Conservation (phyloP, 2,329 filamentous ascomycete species). For the Colletotrichum aenigma region DNA sequence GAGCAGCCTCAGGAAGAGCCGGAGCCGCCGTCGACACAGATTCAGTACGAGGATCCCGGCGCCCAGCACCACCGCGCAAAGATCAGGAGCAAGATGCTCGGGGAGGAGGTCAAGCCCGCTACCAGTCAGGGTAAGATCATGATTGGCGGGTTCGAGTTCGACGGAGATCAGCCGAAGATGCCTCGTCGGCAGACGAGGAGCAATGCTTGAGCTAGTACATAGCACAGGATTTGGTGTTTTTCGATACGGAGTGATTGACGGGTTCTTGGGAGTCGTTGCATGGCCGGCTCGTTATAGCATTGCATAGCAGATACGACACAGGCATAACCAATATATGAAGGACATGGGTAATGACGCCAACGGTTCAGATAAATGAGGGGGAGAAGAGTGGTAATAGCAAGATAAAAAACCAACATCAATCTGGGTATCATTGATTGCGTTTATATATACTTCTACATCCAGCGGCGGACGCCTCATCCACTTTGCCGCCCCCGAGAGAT, state of each 20-base stretch:
- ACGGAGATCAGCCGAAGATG: not conserved
- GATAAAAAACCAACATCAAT: not conserved
- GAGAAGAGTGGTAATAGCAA: not conserved
- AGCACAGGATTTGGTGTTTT: not conserved
- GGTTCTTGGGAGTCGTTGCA: not conserved
- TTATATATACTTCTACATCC: not conserved
- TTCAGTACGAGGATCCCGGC: slow-evolving; percentile 57
- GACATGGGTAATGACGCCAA: slow-evolving; percentile 1
- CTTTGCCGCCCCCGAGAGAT: not conserved
- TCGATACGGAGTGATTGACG: not conserved
- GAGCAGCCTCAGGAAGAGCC: not conserved
- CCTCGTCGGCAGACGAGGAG: slow-evolving; percentile 3
- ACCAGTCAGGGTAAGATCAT: not conserved
- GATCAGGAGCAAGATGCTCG: slow-evolving; percentile 49
- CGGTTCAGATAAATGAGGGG: not conserved
- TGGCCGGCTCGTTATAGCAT: not conserved
- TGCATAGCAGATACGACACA: slow-evolving; percentile 4
- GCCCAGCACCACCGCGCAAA: slow-evolving; percentile 47
- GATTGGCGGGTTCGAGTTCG: slow-evolving; percentile 14
- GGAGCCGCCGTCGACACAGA: slow-evolving; percentile 52
- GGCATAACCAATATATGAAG: not conserved
- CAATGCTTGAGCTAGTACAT: not conserved
- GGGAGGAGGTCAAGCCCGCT: not conserved
- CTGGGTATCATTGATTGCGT: slow-evolving; percentile 13
- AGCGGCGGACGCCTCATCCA: not conserved